Evolutionary conservation across 2,329 filamentous ascomycete species (phyloP).

Genomic region (Aureobasidium subglaciale): DNA sequence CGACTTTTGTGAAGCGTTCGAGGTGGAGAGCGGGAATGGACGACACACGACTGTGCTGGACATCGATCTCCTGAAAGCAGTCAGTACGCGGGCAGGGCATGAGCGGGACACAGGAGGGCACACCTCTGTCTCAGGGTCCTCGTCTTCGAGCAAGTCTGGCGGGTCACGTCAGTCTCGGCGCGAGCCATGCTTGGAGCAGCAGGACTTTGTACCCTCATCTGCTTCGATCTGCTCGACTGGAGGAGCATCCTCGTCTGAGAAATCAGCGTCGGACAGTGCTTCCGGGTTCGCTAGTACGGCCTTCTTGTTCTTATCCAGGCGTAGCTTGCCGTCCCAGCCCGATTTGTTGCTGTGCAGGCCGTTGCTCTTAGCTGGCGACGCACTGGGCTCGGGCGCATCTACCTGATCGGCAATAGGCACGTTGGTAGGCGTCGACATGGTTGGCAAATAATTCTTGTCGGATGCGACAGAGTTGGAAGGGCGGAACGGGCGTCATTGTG

Average conservation of each 20-base stretch:
- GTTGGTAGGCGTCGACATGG: constrained; percentile 1
- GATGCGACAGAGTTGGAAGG: neutral
- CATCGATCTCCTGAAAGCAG: constrained; percentile 65
- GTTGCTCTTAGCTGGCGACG: neutral
- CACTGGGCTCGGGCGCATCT: neutral
- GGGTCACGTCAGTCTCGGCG: constrained; percentile 11
- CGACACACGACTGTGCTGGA: constrained; percentile 76
- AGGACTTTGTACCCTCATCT: constrained; percentile 60
- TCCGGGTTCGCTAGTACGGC: constrained; percentile 68
- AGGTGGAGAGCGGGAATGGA: constrained; percentile 73
- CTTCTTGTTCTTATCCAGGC: constrained; percentile 64
- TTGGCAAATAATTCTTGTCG: neutral
- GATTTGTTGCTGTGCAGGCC: constrained; percentile 20
- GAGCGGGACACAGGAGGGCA: constrained; percentile 39
- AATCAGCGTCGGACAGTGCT: constrained; percentile 75
- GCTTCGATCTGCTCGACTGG: constrained; percentile 69
- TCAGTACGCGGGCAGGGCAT: constrained; percentile 33
- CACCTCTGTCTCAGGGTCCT: constrained; percentile 48
- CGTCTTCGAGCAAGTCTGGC: constrained; percentile 53
- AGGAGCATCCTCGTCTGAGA: constrained; percentile 64
- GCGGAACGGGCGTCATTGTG: neutral
- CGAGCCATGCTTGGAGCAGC: neutral
- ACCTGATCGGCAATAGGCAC: neutral
- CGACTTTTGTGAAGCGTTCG: constrained; percentile 65
- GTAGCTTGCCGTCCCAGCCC: constrained; percentile 79